These are phyloP conservation scores for Apophysomyces ossiformis DNA, from an alignment of 371 early-diverging fungal genomes.

Conservation along the genomic window DNA sequence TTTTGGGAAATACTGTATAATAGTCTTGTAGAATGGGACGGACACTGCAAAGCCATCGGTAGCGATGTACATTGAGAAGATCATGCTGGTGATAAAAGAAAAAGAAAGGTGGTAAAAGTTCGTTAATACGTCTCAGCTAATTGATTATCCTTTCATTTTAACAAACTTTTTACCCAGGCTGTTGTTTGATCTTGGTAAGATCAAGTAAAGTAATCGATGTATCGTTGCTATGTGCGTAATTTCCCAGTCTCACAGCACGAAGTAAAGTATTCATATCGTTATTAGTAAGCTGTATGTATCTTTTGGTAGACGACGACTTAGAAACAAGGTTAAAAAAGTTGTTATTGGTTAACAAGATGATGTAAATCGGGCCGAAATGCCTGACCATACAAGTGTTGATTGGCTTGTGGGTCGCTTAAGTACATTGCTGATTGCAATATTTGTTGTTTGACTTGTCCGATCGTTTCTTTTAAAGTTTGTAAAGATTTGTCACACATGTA, in stretches of 20 bases:
- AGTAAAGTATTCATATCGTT: neutral
- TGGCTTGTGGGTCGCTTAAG: no score
- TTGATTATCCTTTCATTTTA: no score
- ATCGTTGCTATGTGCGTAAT: neutral
- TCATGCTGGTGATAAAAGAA: neutral
- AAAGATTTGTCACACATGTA: no score
- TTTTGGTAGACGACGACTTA: neutral
- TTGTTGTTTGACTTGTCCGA: no score
- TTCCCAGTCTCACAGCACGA: neutral
- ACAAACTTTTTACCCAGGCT: no score
- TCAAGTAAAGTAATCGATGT: neutral
- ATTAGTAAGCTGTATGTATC: neutral
- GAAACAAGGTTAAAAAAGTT: neutral
- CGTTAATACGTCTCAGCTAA: no score
- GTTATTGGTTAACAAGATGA: neutral
- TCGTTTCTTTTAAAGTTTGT: no score
- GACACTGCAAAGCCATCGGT: neutral
- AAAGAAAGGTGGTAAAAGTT: no score
- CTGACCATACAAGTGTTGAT: no score
- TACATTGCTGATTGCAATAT: no score
- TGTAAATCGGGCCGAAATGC: no score
- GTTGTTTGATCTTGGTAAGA: neutral
- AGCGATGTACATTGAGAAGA: neutral
- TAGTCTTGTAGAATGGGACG: neutral
- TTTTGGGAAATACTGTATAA: no score